Base-by-base conservation (phyloP, 441 rosid species). In the Populus hybrid region DNA sequence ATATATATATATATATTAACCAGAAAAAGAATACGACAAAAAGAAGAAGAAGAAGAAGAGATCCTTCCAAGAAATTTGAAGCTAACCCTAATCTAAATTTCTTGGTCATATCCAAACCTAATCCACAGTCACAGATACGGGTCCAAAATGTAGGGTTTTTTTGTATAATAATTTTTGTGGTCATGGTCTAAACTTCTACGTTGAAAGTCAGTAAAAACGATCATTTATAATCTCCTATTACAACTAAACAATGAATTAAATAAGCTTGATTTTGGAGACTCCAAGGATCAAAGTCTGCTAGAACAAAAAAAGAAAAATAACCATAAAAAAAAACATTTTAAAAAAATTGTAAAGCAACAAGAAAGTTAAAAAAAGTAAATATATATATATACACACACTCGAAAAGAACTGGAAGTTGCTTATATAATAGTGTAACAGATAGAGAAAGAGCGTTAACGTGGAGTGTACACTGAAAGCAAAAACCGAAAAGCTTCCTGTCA, bases 361-460 rank as follows among this genome's bases (percentile, higher is more conserved):
- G 56, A 12, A 45, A 40, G 12, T 40, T 38, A 1, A 2, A 38
- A 38, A 10, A 40, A 45, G 18, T 42, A 0, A 2, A 12, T 10
- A 42, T 0, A 42, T 9, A 35, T 35, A 35, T 35, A 36, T 0
- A 2, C 7, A 33, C 36, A 6, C 36, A 33, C 36, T 33, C 42
- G 42, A 9, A 38, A 38, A 38, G 42, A 38, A 38, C 42, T 9
- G 42, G 42, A 9, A 38, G 42, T 38, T 38, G 42, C 42, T 38
- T 12, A 42, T 38, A 9, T 9, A 38, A 10, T 40, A 45, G 10
- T 3, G 53, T 4, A 45, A 45, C 56, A 14, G 56, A 4, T 12
- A 14, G 16, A 45, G 56, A 45, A 14, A 14, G 24, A 69, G 56
- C 33, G 71, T 29, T 61, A 80, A 88, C 82, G 88, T 89, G 90